Percentiles rank a stretch among this genome's conserved stretches.
Conservation (phyloP, 1,284 basidiomycete genomes). For the Pseudozyma sp. region DNA sequence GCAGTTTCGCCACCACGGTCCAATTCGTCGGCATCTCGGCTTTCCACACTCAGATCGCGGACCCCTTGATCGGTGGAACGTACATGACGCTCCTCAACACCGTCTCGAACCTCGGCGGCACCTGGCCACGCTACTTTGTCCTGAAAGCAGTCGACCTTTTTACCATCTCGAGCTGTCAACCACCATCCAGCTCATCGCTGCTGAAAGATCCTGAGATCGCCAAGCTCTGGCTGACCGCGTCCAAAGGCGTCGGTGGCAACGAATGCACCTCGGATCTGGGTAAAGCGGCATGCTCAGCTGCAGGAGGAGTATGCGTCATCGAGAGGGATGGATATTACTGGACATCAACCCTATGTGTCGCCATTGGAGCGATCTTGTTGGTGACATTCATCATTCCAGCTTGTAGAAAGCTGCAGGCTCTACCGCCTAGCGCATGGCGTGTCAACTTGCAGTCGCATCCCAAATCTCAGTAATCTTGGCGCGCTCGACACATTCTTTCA, state of each 20-base stretch:
- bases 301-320: conserved; percentile 83
- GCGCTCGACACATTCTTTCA: too few species aligned
- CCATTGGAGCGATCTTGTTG: conserved; percentile 79
- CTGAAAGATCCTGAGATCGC: conserved; percentile 44
- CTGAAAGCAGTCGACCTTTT: conserved; percentile 74
- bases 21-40: conserved; percentile 98
- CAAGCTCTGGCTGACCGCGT: conserved; percentile 36
- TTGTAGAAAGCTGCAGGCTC: conserved; percentile 80
- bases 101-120: conserved; percentile 95
- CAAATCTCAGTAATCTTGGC: conserved; percentile 9
- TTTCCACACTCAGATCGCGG: conserved; percentile 96
- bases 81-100: conserved; percentile 84
- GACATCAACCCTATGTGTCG: conserved; percentile 82
- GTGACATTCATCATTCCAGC: conserved; percentile 85
- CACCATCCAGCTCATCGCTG: conserved; percentile 31
- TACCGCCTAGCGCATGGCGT: conserved; percentile 60
- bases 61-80: conserved; percentile 88
- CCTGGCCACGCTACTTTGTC: conserved; percentile 95
- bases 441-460: conserved; percentile 38
- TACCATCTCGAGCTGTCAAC: conserved; percentile 57
- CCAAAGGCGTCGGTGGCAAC: conserved; percentile 34
- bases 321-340: conserved; percentile 93
- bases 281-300: conserved; percentile 80
- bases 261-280: conserved; percentile 72
- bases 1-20: conserved; percentile 91